phyloP scores from a whole-genome alignment of 2,329 filamentous ascomycete genomes.

The Claviceps capensis region DNA sequence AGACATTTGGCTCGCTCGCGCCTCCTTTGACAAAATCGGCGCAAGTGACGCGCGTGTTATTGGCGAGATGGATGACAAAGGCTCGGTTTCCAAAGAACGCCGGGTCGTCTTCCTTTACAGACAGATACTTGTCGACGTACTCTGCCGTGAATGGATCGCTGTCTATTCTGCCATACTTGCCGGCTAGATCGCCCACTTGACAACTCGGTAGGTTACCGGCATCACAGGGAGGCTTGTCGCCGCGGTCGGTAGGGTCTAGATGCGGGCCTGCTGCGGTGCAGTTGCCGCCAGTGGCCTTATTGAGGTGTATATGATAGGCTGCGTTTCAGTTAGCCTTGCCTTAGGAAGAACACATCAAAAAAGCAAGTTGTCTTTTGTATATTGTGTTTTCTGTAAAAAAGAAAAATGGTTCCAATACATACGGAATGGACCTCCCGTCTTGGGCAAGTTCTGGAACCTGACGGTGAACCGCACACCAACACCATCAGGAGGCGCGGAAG shows the following conservation, averaged over 20 bases:
- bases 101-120: slow-evolving; percentile 33
- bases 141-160: slow-evolving; percentile 33
- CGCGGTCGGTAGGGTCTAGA: slow-evolving; percentile 56
- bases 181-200: slow-evolving; percentile 63
- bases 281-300: slow-evolving; percentile 51
- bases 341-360: neutral
- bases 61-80: slow-evolving; percentile 49
- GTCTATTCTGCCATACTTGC: slow-evolving; percentile 55
- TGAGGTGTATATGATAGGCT: slow-evolving; percentile 63
- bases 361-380: neutral
- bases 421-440: slow-evolving; percentile 47
- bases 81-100: slow-evolving; percentile 54
- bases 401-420: slow-evolving; percentile 16
- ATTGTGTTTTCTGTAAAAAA: neutral
- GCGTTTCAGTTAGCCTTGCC: neutral
- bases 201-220: slow-evolving; percentile 43
- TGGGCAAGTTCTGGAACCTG: slow-evolving; percentile 44
- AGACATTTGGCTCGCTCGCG: neutral
- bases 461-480: slow-evolving; percentile 42
- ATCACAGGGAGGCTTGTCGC: slow-evolving; percentile 50
- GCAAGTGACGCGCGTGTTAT: slow-evolving; percentile 50
- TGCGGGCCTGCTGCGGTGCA: slow-evolving; percentile 55
- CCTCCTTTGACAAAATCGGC: slow-evolving; percentile 37
- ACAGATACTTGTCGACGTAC: slow-evolving; percentile 44
- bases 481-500: slow-evolving; percentile 31